phyloP scores from a whole-genome alignment of 306 rosid genomes.

The Sesbania bispinosa region DNA sequence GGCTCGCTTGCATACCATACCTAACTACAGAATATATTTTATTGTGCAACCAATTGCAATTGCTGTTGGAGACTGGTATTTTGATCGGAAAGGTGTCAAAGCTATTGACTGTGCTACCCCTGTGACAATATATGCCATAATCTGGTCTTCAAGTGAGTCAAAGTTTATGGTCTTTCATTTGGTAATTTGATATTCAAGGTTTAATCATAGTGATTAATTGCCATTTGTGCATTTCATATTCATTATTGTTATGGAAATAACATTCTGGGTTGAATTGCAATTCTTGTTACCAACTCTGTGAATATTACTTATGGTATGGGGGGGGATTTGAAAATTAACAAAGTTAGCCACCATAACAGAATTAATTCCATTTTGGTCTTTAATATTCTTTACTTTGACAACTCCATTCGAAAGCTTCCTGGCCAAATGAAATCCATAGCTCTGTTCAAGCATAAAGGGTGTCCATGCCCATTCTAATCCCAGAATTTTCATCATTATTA shows the following conservation, averaged over 20 bases:
- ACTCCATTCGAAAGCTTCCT: slow-evolving; percentile 52
- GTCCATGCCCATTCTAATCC: slow-evolving; percentile 39
- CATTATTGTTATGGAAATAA: slow-evolving; percentile 14
- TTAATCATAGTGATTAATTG: slow-evolving; percentile 15
- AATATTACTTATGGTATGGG: too few relatives aligned
- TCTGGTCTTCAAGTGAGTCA: slow-evolving; percentile 73
- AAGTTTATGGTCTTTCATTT: slow-evolving; percentile 26
- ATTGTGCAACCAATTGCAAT: slow-evolving; percentile 65
- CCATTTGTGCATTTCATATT: slow-evolving; percentile 28
- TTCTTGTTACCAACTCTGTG: too few relatives aligned
- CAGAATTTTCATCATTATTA: slow-evolving; percentile 18
- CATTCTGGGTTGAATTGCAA: slow-evolving; percentile 11
- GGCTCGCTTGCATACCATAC: not conserved
- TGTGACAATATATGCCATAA: slow-evolving; percentile 89
- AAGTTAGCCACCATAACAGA: too few relatives aligned
- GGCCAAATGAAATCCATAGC: slow-evolving; percentile 52
- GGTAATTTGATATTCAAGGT: too few relatives aligned
- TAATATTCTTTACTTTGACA: slow-evolving; percentile 35
- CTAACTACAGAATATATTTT: not conserved
- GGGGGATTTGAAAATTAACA: too few relatives aligned
- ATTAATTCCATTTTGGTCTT: too few relatives aligned
- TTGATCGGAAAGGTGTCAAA: slow-evolving; percentile 56
- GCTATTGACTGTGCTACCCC: slow-evolving; percentile 85
- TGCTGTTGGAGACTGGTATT: slow-evolving; percentile 90
- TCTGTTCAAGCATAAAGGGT: slow-evolving; percentile 46